Evolutionary conservation across 352 stramenopile genomes (phyloP).

Genomic region (Globisporangium radiosum): DNA sequence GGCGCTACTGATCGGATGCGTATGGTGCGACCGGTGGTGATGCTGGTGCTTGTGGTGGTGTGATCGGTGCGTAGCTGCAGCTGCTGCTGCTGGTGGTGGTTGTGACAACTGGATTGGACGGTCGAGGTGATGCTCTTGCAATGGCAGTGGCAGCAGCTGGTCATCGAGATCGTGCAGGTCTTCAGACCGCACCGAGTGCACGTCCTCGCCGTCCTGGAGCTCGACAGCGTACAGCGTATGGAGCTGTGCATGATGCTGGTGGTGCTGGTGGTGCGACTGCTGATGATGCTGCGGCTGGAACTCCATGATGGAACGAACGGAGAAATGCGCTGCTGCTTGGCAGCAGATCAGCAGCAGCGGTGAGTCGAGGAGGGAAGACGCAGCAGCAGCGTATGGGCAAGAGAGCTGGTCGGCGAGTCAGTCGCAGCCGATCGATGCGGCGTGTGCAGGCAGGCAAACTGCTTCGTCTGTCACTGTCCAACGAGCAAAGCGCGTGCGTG

Average conservation of each 20-base stretch:
- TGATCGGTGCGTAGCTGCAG: constrained; percentile 4
- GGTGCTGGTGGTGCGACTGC: constrained; percentile 3
- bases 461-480: background rate
- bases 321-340: background rate
- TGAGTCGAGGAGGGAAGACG: background rate
- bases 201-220: constrained; percentile 13
- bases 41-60: constrained; percentile 3
- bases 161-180: constrained; percentile 7
- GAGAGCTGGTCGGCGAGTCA: constrained; percentile 1
- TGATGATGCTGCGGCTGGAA: background rate
- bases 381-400: background rate
- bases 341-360: background rate
- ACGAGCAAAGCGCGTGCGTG: background rate
- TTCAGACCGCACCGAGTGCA: constrained; percentile 13
- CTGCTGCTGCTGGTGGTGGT: background rate
- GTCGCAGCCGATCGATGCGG: background rate
- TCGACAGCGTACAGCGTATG: constrained; percentile 8
- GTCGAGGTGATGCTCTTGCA: constrained; percentile 14
- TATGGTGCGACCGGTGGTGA: constrained; percentile 2
- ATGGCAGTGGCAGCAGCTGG: constrained; percentile 1
- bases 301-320: background rate
- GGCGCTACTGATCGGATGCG: background rate
- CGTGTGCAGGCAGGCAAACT: background rate
- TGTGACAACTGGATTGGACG: constrained; percentile 5
- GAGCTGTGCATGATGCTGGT: constrained; percentile 3